Evolutionary conservation across 345 rosid species (phyloP), one percentile per base, ranked within the genome.

Genomic region (Rubroshorea leprosula): DNA sequence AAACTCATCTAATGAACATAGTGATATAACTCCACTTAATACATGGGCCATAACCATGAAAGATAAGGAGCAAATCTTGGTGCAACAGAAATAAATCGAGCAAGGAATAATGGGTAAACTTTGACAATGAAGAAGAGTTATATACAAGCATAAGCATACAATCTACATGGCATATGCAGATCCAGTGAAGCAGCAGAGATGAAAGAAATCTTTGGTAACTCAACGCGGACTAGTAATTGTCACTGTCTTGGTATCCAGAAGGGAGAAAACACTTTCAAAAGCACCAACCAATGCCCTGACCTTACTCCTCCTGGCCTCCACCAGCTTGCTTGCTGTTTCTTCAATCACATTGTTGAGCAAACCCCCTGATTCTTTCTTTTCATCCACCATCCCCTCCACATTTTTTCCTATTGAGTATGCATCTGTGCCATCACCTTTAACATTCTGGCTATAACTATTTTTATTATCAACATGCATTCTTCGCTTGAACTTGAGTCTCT

Each of bases 221-320:
- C 47, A 64, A 51, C 49, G 61, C 29, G 60, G 55, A 61, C 38
- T 61, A 54, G 53, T 21, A 16, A 66, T 68, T 13, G 66, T 71
- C 54, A 62, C 59, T 19, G 90, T 49, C 52, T 69, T 76, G 38
- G 64, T 49, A 52, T 88, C 87, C 54, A 82, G 90, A 64, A 79
- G 85, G 54, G 89, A 84, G 55, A 84, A 86, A 55, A 89, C 84
- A 38, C 86, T 65, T 72, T 92, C 98, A 58, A 92, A 92, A 68
- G 95, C 96, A 59, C 90, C 85, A 23, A 84, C 89, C 77, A 92
- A 78, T 58, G 95, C 95, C 75, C 80, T 86, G 29, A 92, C 98
- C 76, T 86, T 92, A 60, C 79, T 77, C 60, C 81, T 74, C 78
- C 84, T 86, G 45, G 76, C 68, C 71, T 72, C 67, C 3, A 52